A percentile compares a stretch with the other conserved stretches of the same genome.
phyloP scores from a whole-genome alignment of 345 rosid genomes.

The Lenwebbia sp. region DNA sequence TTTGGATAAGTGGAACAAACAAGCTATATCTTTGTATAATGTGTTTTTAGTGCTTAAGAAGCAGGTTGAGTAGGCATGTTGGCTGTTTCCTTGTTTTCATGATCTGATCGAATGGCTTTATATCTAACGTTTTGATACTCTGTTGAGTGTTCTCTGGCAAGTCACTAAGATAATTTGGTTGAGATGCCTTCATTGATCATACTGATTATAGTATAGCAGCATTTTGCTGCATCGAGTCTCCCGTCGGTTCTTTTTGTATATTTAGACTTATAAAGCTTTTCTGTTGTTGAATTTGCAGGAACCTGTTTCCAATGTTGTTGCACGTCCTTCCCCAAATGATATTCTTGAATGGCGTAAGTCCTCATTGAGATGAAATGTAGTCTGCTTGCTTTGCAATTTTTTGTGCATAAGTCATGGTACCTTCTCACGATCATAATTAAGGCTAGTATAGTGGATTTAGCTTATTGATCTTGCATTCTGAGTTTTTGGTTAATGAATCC shows the following conservation, averaged over 20 bases:
- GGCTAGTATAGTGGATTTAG: not conserved
- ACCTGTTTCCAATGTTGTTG: slow-evolving; percentile 87
- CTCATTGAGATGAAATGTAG: not conserved
- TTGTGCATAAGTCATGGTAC: not conserved
- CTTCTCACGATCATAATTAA: not conserved
- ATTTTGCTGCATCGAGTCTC: not conserved
- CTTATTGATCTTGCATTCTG: not conserved
- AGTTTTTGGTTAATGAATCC: not conserved
- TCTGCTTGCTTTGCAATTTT: not conserved
- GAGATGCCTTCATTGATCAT: not conserved
- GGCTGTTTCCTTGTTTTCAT: not conserved
- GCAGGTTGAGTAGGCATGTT: not conserved
- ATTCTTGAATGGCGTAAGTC: slow-evolving; percentile 99
- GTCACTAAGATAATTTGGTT: not conserved
- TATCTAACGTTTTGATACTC: not conserved
- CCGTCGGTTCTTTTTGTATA: not conserved
- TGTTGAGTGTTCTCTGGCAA: not conserved
- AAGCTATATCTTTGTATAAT: not conserved
- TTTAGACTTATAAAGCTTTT: not conserved
- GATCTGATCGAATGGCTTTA: not conserved
- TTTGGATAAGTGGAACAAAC: not conserved
- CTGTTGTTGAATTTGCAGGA: slow-evolving; percentile 45
- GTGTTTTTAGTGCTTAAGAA: not conserved
- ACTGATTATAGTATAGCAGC: not conserved
- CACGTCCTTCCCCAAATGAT: slow-evolving; percentile 85